Evolutionary conservation across 805 yeast species (phyloP), one percentile per base, ranked within the genome.

Genomic region (Priceomyces castillae): DNA sequence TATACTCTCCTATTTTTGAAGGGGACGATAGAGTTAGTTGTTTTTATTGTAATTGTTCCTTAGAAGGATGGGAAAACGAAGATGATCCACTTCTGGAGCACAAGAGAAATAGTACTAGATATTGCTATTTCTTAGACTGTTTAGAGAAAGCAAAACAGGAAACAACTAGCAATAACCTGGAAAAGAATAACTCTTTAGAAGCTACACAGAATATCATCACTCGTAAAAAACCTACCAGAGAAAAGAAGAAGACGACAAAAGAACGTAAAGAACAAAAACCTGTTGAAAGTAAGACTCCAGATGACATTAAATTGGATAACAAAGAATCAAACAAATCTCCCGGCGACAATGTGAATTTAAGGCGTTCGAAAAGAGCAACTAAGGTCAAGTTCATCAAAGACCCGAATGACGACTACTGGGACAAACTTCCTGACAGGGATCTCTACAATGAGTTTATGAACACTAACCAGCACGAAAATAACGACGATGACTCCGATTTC

Each of bases 41-140:
- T 30, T 50, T 56, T 7, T 62, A 61, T 39, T 62, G 67, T 43
- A 47, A 48, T 15, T 51, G 58, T 30, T 42, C 59, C 7, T 47
- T 62, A 34, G 69, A 65, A 37, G 59, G 58, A 20, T 85, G 92
- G 90, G 86, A 77, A 45, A 57, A 62, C 1, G 71, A 66, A 2
- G 94, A 87, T 60, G 80, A 76, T 45, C 92, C 90, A 0, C 46
- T 73, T 7, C 67, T 43, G 9, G 89, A 81, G 49, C 94, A 86
- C 55, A 54, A 37, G 49, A 59, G 41, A 14, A 56, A 57, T 34
- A 44, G 50, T 2, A 36, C 49, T 6, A 42, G 16, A 2, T 53
- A 50, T 37, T 67, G 73, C 40, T 62, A 57, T 44, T 63, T 66
- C 40, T 48, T 67, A 7, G 62, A 54, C 1, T 25, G 12, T n/a